phyloP scores from a whole-genome alignment of 768 basidiomycete genomes.

The Favolaschia claudopus region DNA sequence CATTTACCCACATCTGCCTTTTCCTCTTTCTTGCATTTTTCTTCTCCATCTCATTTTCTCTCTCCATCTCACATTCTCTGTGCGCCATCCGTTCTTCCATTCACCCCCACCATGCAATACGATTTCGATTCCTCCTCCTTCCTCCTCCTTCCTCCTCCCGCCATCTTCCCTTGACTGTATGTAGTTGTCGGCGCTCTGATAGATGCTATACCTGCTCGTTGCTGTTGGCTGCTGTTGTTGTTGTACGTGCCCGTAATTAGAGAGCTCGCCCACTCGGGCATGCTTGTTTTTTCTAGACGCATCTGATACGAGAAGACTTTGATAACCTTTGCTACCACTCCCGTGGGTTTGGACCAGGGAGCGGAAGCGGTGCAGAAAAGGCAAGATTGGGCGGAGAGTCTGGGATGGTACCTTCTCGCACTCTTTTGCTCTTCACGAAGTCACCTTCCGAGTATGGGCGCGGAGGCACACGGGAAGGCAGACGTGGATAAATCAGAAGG shows the following conservation, averaged over 20 bases:
- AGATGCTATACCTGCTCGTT: too few relatives aligned
- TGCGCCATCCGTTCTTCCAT: background rate
- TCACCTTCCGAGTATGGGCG: too few relatives aligned
- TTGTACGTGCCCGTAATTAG: slow-evolving; percentile 9
- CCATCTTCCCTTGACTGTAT: background rate
- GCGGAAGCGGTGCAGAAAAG: background rate
- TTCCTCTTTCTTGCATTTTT: slow-evolving; percentile 9
- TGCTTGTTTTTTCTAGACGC: background rate
- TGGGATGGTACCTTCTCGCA: too few relatives aligned
- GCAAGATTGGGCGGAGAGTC: too few relatives aligned
- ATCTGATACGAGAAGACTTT: background rate
- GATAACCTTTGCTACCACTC: slow-evolving; percentile 13
- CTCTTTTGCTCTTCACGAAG: too few relatives aligned
- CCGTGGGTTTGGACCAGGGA: slow-evolving; percentile 3
- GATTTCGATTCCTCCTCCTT: too few relatives aligned
- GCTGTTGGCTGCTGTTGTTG: slow-evolving; percentile 15
- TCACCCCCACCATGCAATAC: slow-evolving; percentile 7
- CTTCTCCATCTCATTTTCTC: too few relatives aligned
- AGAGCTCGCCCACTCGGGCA: background rate
- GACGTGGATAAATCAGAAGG: too few relatives aligned
- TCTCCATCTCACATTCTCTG: too few relatives aligned
- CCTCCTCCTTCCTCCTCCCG: background rate
- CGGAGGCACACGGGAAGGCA: too few relatives aligned
- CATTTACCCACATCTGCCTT: background rate
- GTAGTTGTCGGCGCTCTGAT: slow-evolving; percentile 7